Percentiles rank a stretch among this genome's conserved stretches.
Conservation (phyloP, 2,329 filamentous ascomycete species). For the Aaosphaeria arxii region DNA sequence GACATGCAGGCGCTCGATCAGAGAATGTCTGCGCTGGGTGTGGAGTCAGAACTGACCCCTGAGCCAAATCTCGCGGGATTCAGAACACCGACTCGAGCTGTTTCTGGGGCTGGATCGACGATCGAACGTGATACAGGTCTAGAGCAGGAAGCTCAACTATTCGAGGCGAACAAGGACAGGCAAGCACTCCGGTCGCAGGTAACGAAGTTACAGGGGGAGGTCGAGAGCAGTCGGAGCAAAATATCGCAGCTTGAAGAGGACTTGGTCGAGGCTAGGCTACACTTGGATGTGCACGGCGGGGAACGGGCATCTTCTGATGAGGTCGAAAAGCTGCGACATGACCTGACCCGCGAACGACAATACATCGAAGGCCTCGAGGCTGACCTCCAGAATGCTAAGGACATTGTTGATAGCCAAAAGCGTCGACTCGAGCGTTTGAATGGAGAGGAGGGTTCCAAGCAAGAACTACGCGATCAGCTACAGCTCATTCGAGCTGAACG, state of each 20-base stretch:
- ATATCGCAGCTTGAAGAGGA: slow-evolving; percentile 48
- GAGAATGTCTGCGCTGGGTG: slow-evolving; percentile 33
- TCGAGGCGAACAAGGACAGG: slow-evolving; percentile 48
- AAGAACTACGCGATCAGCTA: slow-evolving; percentile 50
- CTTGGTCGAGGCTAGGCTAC: slow-evolving; percentile 45
- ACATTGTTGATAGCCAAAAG: slow-evolving; percentile 45
- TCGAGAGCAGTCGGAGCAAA: slow-evolving; percentile 40
- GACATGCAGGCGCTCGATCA: slow-evolving; percentile 37
- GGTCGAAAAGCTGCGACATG: slow-evolving; percentile 42
- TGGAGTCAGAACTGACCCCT: slow-evolving; percentile 33
- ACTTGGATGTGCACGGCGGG: slow-evolving; percentile 41
- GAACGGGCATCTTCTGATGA: slow-evolving; percentile 40
- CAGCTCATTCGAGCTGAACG: slow-evolving; percentile 48
- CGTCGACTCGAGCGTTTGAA: slow-evolving; percentile 44
- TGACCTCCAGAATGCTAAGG: slow-evolving; percentile 44
- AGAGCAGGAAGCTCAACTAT: slow-evolving; percentile 49
- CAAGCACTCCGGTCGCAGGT: slow-evolving; percentile 42
- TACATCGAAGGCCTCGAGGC: slow-evolving; percentile 51
- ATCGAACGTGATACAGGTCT: slow-evolving; percentile 43
- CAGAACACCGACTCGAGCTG: slow-evolving; percentile 28
- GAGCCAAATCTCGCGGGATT: slow-evolving; percentile 31
- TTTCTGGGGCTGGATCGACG: slow-evolving; percentile 22
- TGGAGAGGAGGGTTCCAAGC: slow-evolving; percentile 42
- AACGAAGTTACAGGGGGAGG: slow-evolving; percentile 39
- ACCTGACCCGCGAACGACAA: slow-evolving; percentile 45